Percentiles rank a stretch among this genome's conserved stretches.
Evolutionary conservation across 2,329 filamentous ascomycete genomes (phyloP).

Genomic region (Tolypocladium amazonense): DNA sequence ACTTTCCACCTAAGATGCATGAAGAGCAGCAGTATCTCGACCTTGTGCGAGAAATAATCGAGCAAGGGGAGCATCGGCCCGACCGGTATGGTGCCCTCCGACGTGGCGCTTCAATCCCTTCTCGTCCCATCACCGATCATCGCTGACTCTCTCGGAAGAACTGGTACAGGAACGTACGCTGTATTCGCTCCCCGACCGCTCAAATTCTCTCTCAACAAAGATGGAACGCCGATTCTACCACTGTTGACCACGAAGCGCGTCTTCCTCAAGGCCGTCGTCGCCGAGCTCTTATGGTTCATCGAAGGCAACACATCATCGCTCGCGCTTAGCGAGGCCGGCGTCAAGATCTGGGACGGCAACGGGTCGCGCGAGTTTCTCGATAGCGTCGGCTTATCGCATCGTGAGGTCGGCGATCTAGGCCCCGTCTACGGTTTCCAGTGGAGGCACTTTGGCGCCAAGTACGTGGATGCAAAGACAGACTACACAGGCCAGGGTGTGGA

Average conservation of each 20-base stretch:
- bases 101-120: background rate
- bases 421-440: slow-evolving; percentile 98
- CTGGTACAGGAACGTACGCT: slow-evolving; percentile 84
- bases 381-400: slow-evolving; percentile 67
- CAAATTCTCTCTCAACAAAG: slow-evolving; percentile 69
- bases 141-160: slow-evolving; percentile 37
- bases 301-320: slow-evolving; percentile 71
- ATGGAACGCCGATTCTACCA: slow-evolving; percentile 59
- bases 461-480: slow-evolving; percentile 66
- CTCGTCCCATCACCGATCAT: background rate
- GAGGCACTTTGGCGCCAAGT: slow-evolving; percentile 93
- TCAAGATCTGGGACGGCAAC: slow-evolving; percentile 99
- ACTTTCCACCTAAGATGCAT: slow-evolving; percentile 32
- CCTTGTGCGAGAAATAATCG: slow-evolving; percentile 75
- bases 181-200: slow-evolving; percentile 81
- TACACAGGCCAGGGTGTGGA: slow-evolving; percentile 87
- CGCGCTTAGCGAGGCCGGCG: slow-evolving; percentile 64
- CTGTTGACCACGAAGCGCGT: slow-evolving; percentile 97
- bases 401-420: slow-evolving; percentile 79
- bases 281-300: slow-evolving; percentile 94
- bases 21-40: slow-evolving; percentile 94
- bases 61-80: slow-evolving; percentile 74
- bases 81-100: slow-evolving; percentile 51
- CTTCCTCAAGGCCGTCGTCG: slow-evolving; percentile 80
- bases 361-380: slow-evolving; percentile 86